Base-by-base conservation (phyloP, 495 filamentous ascomycete genomes). In the Platismatia glauca region DNA sequence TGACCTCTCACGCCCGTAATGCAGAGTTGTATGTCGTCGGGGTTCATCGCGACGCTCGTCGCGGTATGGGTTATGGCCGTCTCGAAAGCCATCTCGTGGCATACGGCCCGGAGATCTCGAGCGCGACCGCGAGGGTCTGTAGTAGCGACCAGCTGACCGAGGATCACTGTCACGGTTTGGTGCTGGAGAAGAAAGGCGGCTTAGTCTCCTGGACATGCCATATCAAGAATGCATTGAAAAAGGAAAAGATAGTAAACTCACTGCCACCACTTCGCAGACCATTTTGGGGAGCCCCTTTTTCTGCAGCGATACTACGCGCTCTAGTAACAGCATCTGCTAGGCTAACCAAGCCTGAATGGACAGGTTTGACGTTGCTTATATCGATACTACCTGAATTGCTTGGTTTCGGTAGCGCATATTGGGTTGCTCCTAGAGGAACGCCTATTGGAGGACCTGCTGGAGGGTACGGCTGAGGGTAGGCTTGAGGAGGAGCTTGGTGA, bases 281-380 rank as follows among this genome's bases (percentile, higher is more conserved):
- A 55, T 73, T 71, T 39, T 76, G 75, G 3, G 69, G 64, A 18
- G 89, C 72, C 52, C 88, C 88, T 68, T 85, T 84, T 67, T 91
- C 84, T 31, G 84, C 81, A 27, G 89, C 87, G 70, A 84, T 84
- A 15, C 83, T 84, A 64, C 84, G 86, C 6, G 86, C 89, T 66
- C 85, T 85, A 6, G 86, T 86, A 61, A 92, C 81, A 11, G 89
- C 87, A 69, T 91, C 88, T 38, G 81, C 78, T 44, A 91, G 76
- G 61, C 82, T 88, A 29, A 91, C 84, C 15, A 84, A 86, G 53
- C 90, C 89, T 3, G 86, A 86, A 64, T 79, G 86, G 39, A 83
- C 79, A 15, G 89, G 88, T 67, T 85, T 87, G 68, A 92, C 88
- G 13, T 81, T 78, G 72, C 84, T 89, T 41, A 94, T 71, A 68